Percentiles rank a stretch among this genome's conserved stretches.
Conservation (phyloP, 495 filamentous ascomycete species). For the Lepidopterella palustris region DNA sequence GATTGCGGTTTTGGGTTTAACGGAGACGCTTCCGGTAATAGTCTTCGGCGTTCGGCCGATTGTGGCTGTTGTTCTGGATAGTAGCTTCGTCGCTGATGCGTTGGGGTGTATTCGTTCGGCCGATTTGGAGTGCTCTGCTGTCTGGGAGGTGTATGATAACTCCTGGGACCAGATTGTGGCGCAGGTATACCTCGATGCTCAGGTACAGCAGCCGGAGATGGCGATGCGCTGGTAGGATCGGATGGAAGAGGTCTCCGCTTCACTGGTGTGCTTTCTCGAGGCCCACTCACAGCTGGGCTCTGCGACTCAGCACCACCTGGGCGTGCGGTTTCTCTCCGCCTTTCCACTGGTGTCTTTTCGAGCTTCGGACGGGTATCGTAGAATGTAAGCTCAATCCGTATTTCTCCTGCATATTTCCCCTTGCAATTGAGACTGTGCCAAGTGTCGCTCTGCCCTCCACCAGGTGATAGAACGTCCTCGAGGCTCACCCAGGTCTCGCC, state of each 20-base stretch:
- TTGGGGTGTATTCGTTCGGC: slow-evolving; percentile 16
- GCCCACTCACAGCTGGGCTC: slow-evolving; percentile 42
- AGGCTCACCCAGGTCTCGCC: slow-evolving; percentile 87
- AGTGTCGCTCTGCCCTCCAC: slow-evolving; percentile 84
- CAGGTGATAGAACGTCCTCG: slow-evolving; percentile 69
- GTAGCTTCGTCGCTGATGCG: slow-evolving; percentile 11
- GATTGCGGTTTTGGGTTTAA: slow-evolving; percentile 5
- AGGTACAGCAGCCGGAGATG: slow-evolving; percentile 19
- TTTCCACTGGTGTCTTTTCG: slow-evolving; percentile 52
- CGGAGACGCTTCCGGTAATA: slow-evolving; percentile 14
- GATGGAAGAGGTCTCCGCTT: slow-evolving; percentile 75
- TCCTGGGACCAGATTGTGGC: slow-evolving; percentile 20
- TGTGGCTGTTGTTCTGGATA: slow-evolving; percentile 10
- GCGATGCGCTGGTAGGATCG: slow-evolving; percentile 53
- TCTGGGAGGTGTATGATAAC: slow-evolving; percentile 28
- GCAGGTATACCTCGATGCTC: slow-evolving; percentile 18
- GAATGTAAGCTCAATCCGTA: slow-evolving; percentile 92
- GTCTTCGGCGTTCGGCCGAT: slow-evolving; percentile 10
- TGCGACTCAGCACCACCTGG: slow-evolving; percentile 28
- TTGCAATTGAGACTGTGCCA: slow-evolving; percentile 85
- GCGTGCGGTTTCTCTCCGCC: slow-evolving; percentile 42
- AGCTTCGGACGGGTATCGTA: slow-evolving; percentile 83
- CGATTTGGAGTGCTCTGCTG: slow-evolving; percentile 15
- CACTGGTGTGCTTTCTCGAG: slow-evolving; percentile 54
- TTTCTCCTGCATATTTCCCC: slow-evolving; percentile 90